phyloP scores from a whole-genome alignment of 768 basidiomycete species.

The Suillus luteus region DNA sequence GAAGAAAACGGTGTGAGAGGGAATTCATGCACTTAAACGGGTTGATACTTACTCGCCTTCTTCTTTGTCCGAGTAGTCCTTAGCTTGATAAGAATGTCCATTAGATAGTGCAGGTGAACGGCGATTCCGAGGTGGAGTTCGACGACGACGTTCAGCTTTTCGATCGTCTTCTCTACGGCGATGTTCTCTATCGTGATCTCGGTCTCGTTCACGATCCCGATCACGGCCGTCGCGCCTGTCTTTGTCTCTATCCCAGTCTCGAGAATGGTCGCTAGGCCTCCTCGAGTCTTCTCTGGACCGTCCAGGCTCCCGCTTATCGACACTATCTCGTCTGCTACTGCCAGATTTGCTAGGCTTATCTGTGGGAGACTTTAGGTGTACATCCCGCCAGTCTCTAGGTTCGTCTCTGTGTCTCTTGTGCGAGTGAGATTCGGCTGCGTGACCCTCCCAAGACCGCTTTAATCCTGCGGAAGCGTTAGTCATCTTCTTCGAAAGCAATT shows the following conservation, averaged over 20 bases:
- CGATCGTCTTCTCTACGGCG: slow-evolving; percentile 33
- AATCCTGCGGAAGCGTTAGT: slow-evolving; percentile 84
- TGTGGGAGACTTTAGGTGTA: slow-evolving; percentile 48
- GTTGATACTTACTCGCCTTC: slow-evolving; percentile 87
- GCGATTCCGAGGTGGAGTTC: slow-evolving; percentile 19
- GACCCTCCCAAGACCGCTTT: slow-evolving; percentile 78
- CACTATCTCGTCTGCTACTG: slow-evolving; percentile 37
- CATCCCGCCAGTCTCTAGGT: slow-evolving; percentile 70
- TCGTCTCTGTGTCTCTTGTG: slow-evolving; percentile 61
- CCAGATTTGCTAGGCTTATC: slow-evolving; percentile 26
- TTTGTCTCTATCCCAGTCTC: slow-evolving; percentile 32
- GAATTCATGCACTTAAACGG: background rate
- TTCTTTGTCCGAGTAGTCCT: slow-evolving; percentile 65
- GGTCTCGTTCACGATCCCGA: slow-evolving; percentile 27
- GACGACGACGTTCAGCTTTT: slow-evolving; percentile 32
- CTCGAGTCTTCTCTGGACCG: slow-evolving; percentile 40
- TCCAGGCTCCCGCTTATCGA: slow-evolving; percentile 43
- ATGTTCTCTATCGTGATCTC: slow-evolving; percentile 25
- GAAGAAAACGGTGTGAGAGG: slow-evolving; percentile 17
- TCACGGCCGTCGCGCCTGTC: slow-evolving; percentile 25
- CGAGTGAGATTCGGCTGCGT: slow-evolving; percentile 36
- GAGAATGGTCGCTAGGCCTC: slow-evolving; percentile 30
- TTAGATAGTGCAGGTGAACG: slow-evolving; percentile 19
- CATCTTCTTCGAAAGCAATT: slow-evolving; percentile 50
- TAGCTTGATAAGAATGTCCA: slow-evolving; percentile 25